phyloP scores from a whole-genome alignment of 2,329 filamentous ascomycete genomes.

The Stagonosporopsis rhizophila region DNA sequence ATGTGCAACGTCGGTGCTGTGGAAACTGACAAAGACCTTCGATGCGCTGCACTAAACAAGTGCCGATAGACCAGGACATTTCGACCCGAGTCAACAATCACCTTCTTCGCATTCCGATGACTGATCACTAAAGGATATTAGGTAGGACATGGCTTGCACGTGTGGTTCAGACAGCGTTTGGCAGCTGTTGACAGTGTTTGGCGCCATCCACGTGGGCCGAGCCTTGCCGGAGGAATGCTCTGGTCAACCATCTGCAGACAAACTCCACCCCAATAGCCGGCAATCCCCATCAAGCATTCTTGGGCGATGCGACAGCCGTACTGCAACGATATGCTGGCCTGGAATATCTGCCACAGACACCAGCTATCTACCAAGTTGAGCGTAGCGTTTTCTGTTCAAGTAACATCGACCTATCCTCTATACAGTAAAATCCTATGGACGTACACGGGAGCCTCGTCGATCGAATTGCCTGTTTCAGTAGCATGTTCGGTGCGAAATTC shows the following conservation, averaged over 20 bases:
- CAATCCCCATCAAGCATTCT: too few relatives aligned
- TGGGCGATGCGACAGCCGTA: background rate
- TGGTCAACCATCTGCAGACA: background rate
- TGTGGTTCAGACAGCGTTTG: too few relatives aligned
- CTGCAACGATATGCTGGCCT: background rate
- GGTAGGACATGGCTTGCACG: background rate
- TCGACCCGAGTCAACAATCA: background rate
- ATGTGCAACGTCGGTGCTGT: background rate
- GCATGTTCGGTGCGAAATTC: slow-evolving; percentile 1
- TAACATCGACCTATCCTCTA: too few relatives aligned
- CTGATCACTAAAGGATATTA: background rate
- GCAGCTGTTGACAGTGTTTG: background rate
- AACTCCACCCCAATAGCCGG: too few relatives aligned
- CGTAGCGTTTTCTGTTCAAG: background rate
- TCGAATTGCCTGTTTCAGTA: slow-evolving; percentile 7
- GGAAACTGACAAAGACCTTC: background rate
- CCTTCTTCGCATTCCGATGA: background rate
- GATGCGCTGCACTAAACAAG: too few relatives aligned
- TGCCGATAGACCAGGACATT: background rate
- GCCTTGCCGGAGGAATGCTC: background rate
- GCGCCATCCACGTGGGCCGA: background rate
- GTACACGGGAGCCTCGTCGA: background rate
- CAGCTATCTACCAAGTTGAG: background rate
- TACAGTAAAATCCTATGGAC: too few relatives aligned
- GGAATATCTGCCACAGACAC: background rate